Conservation (phyloP, 768 basidiomycete species). For the Lentinula boryana region DNA sequence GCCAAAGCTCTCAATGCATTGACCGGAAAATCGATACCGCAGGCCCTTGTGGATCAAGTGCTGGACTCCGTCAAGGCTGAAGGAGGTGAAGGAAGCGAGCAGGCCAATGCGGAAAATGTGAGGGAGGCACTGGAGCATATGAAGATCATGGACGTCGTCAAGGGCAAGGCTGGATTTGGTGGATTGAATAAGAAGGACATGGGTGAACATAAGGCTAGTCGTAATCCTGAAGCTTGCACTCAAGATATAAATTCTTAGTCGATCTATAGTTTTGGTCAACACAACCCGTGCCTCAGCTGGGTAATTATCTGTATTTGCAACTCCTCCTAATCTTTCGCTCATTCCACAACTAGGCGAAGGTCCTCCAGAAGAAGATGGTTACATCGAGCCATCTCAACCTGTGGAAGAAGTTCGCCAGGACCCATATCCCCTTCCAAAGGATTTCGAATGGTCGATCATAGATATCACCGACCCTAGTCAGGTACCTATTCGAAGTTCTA, state of each 20-base stretch:
- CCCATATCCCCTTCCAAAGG: constrained; percentile 81
- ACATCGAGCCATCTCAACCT: constrained; percentile 78
- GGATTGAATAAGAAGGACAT: constrained; percentile 75
- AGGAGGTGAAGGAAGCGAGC: constrained; percentile 34
- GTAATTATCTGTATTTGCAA: constrained; percentile 22
- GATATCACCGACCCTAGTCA: constrained; percentile 75
- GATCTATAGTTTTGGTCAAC: constrained; percentile 85
- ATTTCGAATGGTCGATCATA: constrained; percentile 86
- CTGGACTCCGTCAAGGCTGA: constrained; percentile 61
- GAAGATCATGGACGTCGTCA: constrained; percentile 79
- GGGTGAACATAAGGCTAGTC: constrained; percentile 73
- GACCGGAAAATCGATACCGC: constrained; percentile 44
- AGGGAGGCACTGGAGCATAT: constrained; percentile 67
- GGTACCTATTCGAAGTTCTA: constrained; percentile 31
- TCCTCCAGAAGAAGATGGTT: constrained; percentile 69
- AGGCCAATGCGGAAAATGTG: constrained; percentile 61
- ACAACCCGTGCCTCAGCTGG: constrained; percentile 92
- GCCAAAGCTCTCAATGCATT: constrained; percentile 44
- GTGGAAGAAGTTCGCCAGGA: constrained; percentile 81
- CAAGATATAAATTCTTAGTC: background rate
- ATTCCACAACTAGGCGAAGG: constrained; percentile 45
- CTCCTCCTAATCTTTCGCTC: background rate
- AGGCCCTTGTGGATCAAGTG: constrained; percentile 61
- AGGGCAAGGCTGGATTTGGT: constrained; percentile 74
- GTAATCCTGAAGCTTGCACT: background rate